Conservation (phyloP, 179 eudicot genomes). For the Silene noctiflora region DNA sequence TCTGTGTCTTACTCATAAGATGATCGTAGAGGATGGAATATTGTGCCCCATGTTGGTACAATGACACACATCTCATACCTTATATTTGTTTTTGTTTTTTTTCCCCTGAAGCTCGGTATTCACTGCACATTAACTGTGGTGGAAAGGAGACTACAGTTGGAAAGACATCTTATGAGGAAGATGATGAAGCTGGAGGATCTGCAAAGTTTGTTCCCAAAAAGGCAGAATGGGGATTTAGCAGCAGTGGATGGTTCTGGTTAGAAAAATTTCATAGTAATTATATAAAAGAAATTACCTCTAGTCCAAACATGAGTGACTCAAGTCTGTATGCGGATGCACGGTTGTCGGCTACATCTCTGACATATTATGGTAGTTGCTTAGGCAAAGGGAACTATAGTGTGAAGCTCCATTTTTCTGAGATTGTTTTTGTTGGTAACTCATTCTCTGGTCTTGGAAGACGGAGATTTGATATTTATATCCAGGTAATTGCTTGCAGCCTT, state of each 20-base stretch:
- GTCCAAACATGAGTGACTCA: slow-evolving; percentile 21
- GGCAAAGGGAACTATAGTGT: slow-evolving; percentile 43
- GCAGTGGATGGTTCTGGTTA: slow-evolving; percentile 36
- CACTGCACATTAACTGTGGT: slow-evolving; percentile 42
- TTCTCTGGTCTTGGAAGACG: slow-evolving; percentile 39
- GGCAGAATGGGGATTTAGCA: slow-evolving; percentile 44
- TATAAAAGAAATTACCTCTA: slow-evolving; percentile 17
- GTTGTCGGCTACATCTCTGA: slow-evolving; percentile 38
- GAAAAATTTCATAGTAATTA: slow-evolving; percentile 14
- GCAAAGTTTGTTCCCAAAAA: slow-evolving; percentile 31
- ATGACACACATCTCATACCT: slow-evolving; percentile 6
- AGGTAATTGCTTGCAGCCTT: slow-evolving; percentile 26
- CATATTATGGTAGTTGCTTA: slow-evolving; percentile 45
- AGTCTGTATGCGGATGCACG: slow-evolving; percentile 36
- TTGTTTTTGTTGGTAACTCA: slow-evolving; percentile 30
- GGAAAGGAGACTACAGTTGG: slow-evolving; percentile 29
- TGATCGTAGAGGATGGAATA: not conserved
- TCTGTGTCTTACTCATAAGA: not conserved
- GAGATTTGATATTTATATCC: slow-evolving; percentile 43
- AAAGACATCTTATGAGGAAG: slow-evolving; percentile 29
- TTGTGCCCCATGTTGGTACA: not conserved
- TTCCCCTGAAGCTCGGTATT: slow-evolving; percentile 28
- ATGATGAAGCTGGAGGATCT: slow-evolving; percentile 37
- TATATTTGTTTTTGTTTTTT: not conserved
- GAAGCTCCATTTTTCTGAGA: slow-evolving; percentile 36